Conservation (phyloP, 2,329 filamentous ascomycete genomes). For the Leptographium galeiforme region DNA sequence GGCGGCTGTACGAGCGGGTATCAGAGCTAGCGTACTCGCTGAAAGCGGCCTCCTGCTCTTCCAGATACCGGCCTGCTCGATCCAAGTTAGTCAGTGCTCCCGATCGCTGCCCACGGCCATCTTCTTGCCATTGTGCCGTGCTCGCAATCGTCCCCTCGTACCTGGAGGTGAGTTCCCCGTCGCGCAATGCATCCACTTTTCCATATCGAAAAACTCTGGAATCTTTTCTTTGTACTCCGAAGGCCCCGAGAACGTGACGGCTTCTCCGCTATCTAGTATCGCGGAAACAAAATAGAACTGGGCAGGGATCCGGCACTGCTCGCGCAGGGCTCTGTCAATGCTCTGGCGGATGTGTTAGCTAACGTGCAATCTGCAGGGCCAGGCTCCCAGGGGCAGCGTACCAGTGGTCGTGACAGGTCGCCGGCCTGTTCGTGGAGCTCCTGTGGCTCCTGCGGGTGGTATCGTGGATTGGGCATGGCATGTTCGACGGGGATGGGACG, state of each 20-base stretch:
- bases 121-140: neutral
- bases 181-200: slow-evolving; percentile 23
- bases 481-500: slow-evolving; percentile 9
- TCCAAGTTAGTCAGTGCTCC: neutral
- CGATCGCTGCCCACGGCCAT: neutral
- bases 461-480: slow-evolving; percentile 7
- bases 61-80: neutral
- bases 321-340: slow-evolving; percentile 36
- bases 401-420: slow-evolving; percentile 14
- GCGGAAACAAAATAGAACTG: slow-evolving; percentile 39
- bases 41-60: neutral
- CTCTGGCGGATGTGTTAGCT: slow-evolving; percentile 7
- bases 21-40: neutral
- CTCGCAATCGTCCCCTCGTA: slow-evolving; percentile 13
- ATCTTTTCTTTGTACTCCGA: slow-evolving; percentile 24
- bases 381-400: neutral
- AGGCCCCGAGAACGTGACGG: slow-evolving; percentile 32
- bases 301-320: slow-evolving; percentile 37
- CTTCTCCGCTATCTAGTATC: slow-evolving; percentile 32
- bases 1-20: neutral
- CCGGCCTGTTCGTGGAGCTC: slow-evolving; percentile 1
- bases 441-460: slow-evolving; percentile 9
- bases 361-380: no score
- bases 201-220: slow-evolving; percentile 31
- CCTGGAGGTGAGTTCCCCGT: slow-evolving; percentile 23